Base-by-base conservation (phyloP, 495 filamentous ascomycete species). In the Parachaetomium inaequale region DNA sequence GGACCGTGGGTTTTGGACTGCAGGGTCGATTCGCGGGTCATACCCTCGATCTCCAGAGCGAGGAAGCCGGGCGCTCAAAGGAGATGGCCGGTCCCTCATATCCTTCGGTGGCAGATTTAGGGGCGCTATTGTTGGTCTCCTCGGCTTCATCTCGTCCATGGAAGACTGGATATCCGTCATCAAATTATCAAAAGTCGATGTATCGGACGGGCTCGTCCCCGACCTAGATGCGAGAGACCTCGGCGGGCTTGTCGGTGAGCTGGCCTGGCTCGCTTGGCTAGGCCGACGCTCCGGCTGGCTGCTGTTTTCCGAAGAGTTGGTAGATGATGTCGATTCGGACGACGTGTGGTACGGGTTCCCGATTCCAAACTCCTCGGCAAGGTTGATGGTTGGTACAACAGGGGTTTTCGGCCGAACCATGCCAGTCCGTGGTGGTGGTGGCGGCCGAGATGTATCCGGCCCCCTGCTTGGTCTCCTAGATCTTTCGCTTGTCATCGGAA, bases 241-340 rank as follows among this genome's bases (percentile, higher is more conserved):
- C 7, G 83, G 77, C 1, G 84, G 84, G 63, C 82, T 95, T 5
- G 90, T 91, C 56, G 84, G 80, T 4, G 90, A 91, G 66, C 88
- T 93, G 1, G 85, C 80, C 71, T 86, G 87, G 28, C 87, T 93
- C 3, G 85, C 80, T 71, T 86, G 87, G 59, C 85, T 85, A 0
- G 76, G 77, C 10, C 84, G 76, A 21, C 87, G 71, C 17, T 71
- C 66, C 23, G 58, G 55, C 25, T 59, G 62, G 58, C 66, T 59
- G 59, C 70, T 90, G 25, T 78, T 83, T 1, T 78, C 81, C 7
- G 88, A 92, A n/a, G 42, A 49, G 8, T 81, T 83, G 43, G 85
- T 87, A 6, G 89, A 92, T 2, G 83, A 83, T 26, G 81, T 81
- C 2, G 89, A 94, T 63, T 85, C 82, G 0, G 87, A 85, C 1